Evolutionary conservation across 2,329 filamentous ascomycete genomes (phyloP).

Genomic region (Apiospora sp.): DNA sequence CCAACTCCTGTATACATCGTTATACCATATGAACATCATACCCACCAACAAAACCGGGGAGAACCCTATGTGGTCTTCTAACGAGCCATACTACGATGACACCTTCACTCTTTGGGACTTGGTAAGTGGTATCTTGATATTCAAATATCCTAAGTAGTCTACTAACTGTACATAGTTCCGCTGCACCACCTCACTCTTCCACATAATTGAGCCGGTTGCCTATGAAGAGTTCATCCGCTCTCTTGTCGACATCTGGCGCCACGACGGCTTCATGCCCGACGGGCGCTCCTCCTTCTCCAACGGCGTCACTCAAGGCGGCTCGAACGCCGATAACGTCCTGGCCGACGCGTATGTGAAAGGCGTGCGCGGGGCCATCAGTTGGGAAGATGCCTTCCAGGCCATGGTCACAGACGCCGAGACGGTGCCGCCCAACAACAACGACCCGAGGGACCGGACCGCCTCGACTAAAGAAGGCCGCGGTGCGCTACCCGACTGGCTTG

Average conservation of each 20-base stretch:
- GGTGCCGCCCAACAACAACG: slow-evolving; percentile 65
- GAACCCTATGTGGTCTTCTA: slow-evolving; percentile 70
- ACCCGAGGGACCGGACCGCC: slow-evolving; percentile 63
- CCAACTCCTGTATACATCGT: slow-evolving; percentile 69
- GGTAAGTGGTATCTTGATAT: slow-evolving; percentile 35
- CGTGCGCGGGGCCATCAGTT: slow-evolving; percentile 68
- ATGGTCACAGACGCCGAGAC: slow-evolving; percentile 74
- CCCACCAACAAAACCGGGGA: slow-evolving; percentile 76
- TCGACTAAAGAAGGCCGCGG: slow-evolving; percentile 74
- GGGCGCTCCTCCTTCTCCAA: slow-evolving; percentile 74
- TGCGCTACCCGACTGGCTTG: slow-evolving; percentile 73
- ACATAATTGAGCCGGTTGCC: slow-evolving; percentile 67
- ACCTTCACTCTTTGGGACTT: slow-evolving; percentile 74
- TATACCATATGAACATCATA: slow-evolving; percentile 75
- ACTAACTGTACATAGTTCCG: slow-evolving; percentile 55
- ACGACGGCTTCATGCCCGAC: slow-evolving; percentile 71
- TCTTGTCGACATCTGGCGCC: slow-evolving; percentile 72
- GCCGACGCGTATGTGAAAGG: slow-evolving; percentile 78
- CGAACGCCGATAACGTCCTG: slow-evolving; percentile 75
- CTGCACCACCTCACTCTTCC: slow-evolving; percentile 70
- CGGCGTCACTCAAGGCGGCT: slow-evolving; percentile 73
- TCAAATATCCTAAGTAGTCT: no score
- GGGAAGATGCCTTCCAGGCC: slow-evolving; percentile 67
- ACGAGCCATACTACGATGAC: slow-evolving; percentile 76
- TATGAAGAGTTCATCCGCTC: slow-evolving; percentile 73